Evolutionary conservation across 768 basidiomycete species (phyloP), one percentile per base, ranked within the genome.

Genomic region (Nidularia pulvinata): DNA sequence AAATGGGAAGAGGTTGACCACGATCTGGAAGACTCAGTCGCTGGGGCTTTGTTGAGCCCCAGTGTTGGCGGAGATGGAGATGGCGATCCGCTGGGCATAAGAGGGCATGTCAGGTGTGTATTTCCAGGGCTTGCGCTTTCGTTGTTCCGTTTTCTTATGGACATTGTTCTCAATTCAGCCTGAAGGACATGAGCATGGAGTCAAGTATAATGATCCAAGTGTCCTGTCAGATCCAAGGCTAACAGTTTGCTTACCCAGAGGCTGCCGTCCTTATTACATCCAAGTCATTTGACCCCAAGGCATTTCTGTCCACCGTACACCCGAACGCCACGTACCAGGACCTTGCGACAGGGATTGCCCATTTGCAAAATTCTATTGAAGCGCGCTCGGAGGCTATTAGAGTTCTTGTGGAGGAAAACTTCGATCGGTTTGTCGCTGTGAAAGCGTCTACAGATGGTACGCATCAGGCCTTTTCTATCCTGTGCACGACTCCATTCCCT

Each of bases 321-420:
- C 97, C 97, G 3, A 90, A 96, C 60, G 96, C 96, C 3, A 93
- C 93, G 0, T 97, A 94, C 65, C 89, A 94, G 69, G 95, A 97
- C 65, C 80, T 99, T 14, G 84, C 87, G 1, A 71, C 79, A 10
- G 96, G 95, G 3, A 88, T 93, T 30, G 66, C 80, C 0, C 83
- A 87, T 56, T 77, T 98, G 6, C 83, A 84, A 57, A 72, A 83
- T 6, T 89, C 92, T 10, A 88, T 98, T 54, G 95, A 98, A 62
- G 82, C 89, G 1, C 85, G 95, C 44, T 95, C 94, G 1, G 92
- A 95, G 59, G 97, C 95, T n/a, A 88, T 98, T 53, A 80, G 95
- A 39, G 84, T 95, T 19, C 79, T 99, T 33, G 97, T 99, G 7
- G 95, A 98, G 67, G 94, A 98, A 61, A 97, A 98, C 69, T 98